Conservation (phyloP, 2,329 filamentous ascomycete species). For the Nakataea oryzae region DNA sequence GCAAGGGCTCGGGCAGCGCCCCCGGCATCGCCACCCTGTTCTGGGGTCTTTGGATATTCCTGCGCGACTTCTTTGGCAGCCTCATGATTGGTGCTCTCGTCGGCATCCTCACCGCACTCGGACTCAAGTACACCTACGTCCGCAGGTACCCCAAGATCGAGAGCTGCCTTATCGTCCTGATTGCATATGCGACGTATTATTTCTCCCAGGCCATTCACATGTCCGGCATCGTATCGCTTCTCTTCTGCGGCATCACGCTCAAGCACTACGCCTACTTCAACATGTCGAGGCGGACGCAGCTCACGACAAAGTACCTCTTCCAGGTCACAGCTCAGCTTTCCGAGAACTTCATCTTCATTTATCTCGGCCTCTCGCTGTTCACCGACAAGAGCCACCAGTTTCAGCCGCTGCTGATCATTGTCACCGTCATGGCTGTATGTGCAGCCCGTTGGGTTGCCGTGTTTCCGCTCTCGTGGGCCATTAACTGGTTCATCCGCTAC, state of each 20-base stretch:
- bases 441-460: slow-evolving; percentile 88
- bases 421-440: slow-evolving; percentile 86
- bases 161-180: slow-evolving; percentile 85
- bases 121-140: slow-evolving; percentile 91
- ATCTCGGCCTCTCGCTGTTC: slow-evolving; percentile 88
- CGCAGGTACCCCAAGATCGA: slow-evolving; percentile 91
- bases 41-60: slow-evolving; percentile 86
- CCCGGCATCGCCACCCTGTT: slow-evolving; percentile 76
- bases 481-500: slow-evolving; percentile 90
- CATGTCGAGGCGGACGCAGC: slow-evolving; percentile 94
- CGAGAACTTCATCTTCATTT: slow-evolving; percentile 99
- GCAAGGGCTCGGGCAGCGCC: slow-evolving; percentile 58
- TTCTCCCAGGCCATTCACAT: slow-evolving; percentile 93
- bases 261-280: slow-evolving; percentile 99
- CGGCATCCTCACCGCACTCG: slow-evolving; percentile 75
- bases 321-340: slow-evolving; percentile 89
- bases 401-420: slow-evolving; percentile 89
- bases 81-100: slow-evolving; percentile 80
- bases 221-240: slow-evolving; percentile 91
- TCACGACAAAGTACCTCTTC: slow-evolving; percentile 97
- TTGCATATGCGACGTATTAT: slow-evolving; percentile 95
- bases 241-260: slow-evolving; percentile 96
- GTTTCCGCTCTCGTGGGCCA: slow-evolving; percentile 78
- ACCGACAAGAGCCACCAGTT: slow-evolving; percentile 82
- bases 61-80: slow-evolving; percentile 92